Evolutionary conservation across 2,329 filamentous ascomycete species (phyloP), one percentile per base, ranked within the genome.

Genomic region (Plenodomus biglobosus): DNA sequence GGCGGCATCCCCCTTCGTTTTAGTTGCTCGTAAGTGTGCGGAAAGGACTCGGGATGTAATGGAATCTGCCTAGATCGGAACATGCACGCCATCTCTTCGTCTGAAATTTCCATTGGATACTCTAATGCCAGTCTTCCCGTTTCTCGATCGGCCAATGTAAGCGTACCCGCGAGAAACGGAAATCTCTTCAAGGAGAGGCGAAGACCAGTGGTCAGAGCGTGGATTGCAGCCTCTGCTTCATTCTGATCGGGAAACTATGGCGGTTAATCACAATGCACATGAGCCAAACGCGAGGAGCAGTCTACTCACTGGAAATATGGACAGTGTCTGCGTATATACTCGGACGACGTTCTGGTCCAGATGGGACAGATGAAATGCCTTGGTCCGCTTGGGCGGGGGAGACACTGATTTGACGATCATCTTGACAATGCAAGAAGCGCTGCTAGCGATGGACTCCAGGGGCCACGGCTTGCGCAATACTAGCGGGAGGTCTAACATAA

Each of bases 321-420:
- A 55, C 16, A 70, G 53, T 8, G 60, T 62, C 37, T 64, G 66
- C 11, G 60, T 67, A 48, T 69, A 69, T 7, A 64, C 64, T 34
- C 67, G 63, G 44, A 66, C 65, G 10, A 59, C 58, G 40, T 65
- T 66, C 35, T 70, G 66, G 40, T 70, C 67, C 17, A 65, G 24
- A 38, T 59, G 54, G 15, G 65, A 65, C 8, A 70, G 57, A 42
- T 68, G 58, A 44, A 70, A 60, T 7, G 50, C 53, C 32, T 57
- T 56, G 38, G 52, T 51, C n/a, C 53, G 55, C 46, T 52, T 52
- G 20, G 48, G 40, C 32, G 59, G 57, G 21, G 59, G 55, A 42
- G 44, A 48, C 16, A 54, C 48, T 42, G 59, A 48, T 46, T 61
- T 66, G 52, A 60, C 50, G 50, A 67, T 64, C 58, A 69, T 67